These are phyloP conservation scores for Hanseniaspora mollemarum DNA, from an alignment of 805 yeast species.

Conservation along the genomic window DNA sequence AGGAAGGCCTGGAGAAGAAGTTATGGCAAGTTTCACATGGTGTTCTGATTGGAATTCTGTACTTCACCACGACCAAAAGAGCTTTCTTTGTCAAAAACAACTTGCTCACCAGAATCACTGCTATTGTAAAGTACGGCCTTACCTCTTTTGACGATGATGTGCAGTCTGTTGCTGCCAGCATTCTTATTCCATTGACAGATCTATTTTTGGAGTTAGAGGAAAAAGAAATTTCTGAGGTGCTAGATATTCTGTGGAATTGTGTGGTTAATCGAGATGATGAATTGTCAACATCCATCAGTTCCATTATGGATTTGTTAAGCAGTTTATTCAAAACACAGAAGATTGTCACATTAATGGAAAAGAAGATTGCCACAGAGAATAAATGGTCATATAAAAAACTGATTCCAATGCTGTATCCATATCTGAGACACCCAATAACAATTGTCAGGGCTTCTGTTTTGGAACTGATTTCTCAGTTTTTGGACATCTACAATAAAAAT, in stretches of 20 bases:
- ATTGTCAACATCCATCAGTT: slow-evolving; percentile 85
- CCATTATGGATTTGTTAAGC: slow-evolving; percentile 87
- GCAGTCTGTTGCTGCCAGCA: slow-evolving; percentile 92
- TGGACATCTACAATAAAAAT: slow-evolving; percentile 43
- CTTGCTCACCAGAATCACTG: slow-evolving; percentile 57
- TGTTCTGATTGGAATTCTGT: slow-evolving; percentile 85
- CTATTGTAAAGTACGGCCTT: slow-evolving; percentile 79
- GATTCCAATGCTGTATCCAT: slow-evolving; percentile 87
- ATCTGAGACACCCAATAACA: slow-evolving; percentile 83
- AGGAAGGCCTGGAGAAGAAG: slow-evolving; percentile 36
- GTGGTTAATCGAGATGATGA: slow-evolving; percentile 79
- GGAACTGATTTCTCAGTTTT: slow-evolving; percentile 65
- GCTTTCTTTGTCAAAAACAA: slow-evolving; percentile 53
- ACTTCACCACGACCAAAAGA: slow-evolving; percentile 79
- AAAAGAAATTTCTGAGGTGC: slow-evolving; percentile 35
- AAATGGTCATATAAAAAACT: slow-evolving; percentile 54
- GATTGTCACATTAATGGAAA: slow-evolving; percentile 60
- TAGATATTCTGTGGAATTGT: slow-evolving; percentile 81
- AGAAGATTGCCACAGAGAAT: slow-evolving; percentile 38
- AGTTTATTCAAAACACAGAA: slow-evolving; percentile 71
- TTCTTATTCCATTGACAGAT: slow-evolving; percentile 78
- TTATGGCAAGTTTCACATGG: slow-evolving; percentile 99
- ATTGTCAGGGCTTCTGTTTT: slow-evolving; percentile 84
- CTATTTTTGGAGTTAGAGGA: slow-evolving; percentile 63
- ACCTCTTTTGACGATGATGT: slow-evolving; percentile 82